Evolutionary conservation across 176 grass and related monocot genomes (phyloP).

Genomic region (Echinochloa phyllopogon): DNA sequence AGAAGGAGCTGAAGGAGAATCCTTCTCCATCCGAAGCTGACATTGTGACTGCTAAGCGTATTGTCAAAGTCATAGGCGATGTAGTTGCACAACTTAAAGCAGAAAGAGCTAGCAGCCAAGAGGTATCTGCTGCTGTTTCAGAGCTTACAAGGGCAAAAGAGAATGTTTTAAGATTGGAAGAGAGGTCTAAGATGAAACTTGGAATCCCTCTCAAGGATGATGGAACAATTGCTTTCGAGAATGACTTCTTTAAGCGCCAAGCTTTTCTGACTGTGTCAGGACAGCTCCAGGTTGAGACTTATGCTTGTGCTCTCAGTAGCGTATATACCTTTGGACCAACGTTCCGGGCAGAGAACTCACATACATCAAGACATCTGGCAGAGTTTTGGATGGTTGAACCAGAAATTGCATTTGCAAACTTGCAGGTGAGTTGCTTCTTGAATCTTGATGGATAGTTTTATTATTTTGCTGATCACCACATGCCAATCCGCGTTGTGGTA

Average conservation of each 20-base stretch:
- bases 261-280: constrained; percentile 95
- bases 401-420: constrained; percentile 87
- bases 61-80: constrained; percentile 70
- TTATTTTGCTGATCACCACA: background rate
- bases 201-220: constrained; percentile 73
- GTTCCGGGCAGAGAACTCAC: constrained; percentile 89
- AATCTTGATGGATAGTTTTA: background rate
- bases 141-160: constrained; percentile 72
- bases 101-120: constrained; percentile 66
- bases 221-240: constrained; percentile 71
- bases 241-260: constrained; percentile 87
- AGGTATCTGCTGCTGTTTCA: constrained; percentile 58
- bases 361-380: constrained; percentile 81
- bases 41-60: constrained; percentile 63
- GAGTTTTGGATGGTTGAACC: constrained; percentile 99
- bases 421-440: constrained; percentile 50
- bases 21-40: constrained; percentile 79
- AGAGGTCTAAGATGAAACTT: constrained; percentile 86
- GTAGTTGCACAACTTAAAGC: constrained; percentile 69
- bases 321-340: constrained; percentile 98
- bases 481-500: too few species aligned
- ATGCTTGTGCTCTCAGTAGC: constrained; percentile 82
- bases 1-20: constrained; percentile 78
- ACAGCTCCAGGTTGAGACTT: constrained; percentile 95
- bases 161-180: constrained; percentile 65